Base-by-base conservation (phyloP, 257 asterid genomes). In the Solanum pennellii region DNA sequence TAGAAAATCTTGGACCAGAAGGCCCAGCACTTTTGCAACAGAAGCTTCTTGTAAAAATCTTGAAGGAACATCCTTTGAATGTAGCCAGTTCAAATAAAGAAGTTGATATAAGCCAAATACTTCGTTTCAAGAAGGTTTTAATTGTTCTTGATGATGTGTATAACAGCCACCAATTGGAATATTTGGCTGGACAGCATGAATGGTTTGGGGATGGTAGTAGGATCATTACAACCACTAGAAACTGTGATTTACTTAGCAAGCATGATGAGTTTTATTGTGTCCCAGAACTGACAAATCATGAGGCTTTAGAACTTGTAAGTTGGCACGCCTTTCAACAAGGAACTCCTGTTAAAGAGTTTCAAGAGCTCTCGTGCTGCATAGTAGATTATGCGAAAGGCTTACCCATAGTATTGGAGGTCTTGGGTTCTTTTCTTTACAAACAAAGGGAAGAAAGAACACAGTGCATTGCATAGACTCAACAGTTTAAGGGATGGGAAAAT, bases 141-240 rank as follows among this genome's bases (percentile, higher is more conserved):
- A 31, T 83, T 33, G 73, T 83, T 84, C 41, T 84, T 14, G 87
- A 84, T 42, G 80, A 84, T 14, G 65, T 84, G 31, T 25, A 66
- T 16, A 12, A 84, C 42, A 42, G 25, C 16, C n/a, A 65, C 35
- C 87, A 84, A n/a, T 25, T 84, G 42, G 65, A 41, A 7, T 37
- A 39, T 6, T 84, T 66, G 29, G 87, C 11, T 15, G 87, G 87
- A 68, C 10, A 84, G 18, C 73, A 9, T 29, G 77, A 15, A 1
- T 84, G 87, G 87, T 84, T 84, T 37, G 87, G 87, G 16, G 79
- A 66, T 62, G 87, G 87, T 6, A 84, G 80, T 84, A 62, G 87
- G 6, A 41, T 84, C 42, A 39, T 84, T 11, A 39, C 72, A 84
- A 84, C 87, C 27, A 84, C 80, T 18, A 66, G 9, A 27, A 33